A percentile compares a stretch with the other conserved stretches of the same genome.
Evolutionary conservation across 208 protist species (phyloP).

Genomic region (Acanthamoeba culbertsoni): DNA sequence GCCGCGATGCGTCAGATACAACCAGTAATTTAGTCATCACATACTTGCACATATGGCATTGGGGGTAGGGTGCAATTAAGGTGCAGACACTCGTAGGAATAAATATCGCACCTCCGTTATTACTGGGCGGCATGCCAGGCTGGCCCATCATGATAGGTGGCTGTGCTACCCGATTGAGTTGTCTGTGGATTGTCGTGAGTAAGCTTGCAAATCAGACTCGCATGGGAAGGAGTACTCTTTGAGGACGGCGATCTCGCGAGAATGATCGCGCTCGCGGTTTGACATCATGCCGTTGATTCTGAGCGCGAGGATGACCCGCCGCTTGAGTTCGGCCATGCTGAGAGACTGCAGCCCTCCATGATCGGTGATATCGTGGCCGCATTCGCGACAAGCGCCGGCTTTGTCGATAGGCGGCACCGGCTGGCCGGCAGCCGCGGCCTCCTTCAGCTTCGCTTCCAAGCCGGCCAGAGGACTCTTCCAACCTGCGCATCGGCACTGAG

Average conservation of each 20-base stretch:
- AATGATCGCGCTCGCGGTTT: background rate
- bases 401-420: background rate
- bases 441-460: background rate
- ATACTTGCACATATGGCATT: no score
- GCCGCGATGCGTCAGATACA: background rate
- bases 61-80: no score
- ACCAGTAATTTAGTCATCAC: no score
- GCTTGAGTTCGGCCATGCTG: background rate
- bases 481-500: background rate
- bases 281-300: background rate
- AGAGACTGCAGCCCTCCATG: background rate
- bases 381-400: background rate
- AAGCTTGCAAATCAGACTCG: no score
- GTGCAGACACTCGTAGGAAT: no score
- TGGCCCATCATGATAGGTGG: background rate
- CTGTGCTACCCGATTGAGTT: background rate
- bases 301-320: slow-evolving; percentile 3
- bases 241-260: background rate
- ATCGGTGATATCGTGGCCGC: background rate
- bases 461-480: background rate
- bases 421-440: background rate
- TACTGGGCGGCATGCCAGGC: background rate
- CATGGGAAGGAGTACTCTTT: background rate
- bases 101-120: no score
- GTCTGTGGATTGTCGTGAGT: no score